Percentiles rank a stretch among this genome's conserved stretches.
Conservation (phyloP, 2,329 filamentous ascomycete species). For the Podosphaera fusca region DNA sequence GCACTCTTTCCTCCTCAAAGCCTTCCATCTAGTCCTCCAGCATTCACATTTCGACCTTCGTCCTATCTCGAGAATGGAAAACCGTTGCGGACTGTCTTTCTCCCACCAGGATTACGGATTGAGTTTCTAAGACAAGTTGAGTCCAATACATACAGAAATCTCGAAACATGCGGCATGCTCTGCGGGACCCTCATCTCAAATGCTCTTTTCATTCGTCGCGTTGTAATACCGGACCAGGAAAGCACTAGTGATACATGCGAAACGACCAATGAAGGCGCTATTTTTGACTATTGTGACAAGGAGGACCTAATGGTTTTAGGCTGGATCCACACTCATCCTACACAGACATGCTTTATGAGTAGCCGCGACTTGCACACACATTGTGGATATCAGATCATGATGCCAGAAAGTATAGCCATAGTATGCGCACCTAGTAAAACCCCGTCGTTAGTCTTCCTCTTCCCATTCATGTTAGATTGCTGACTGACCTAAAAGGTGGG, state of each 20-base stretch:
- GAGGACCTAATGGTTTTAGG: constrained; percentile 15
- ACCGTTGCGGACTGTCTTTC: constrained; percentile 67
- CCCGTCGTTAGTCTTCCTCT: constrained; percentile 34
- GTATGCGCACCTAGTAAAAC: constrained; percentile 72
- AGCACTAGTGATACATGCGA: constrained; percentile 87
- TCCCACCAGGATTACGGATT: constrained; percentile 51
- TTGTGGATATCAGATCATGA: constrained; percentile 83
- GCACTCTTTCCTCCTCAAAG: not conserved
- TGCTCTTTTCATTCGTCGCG: constrained; percentile 69
- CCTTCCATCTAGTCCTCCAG: constrained; percentile 1
- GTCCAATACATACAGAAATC: constrained; percentile 53
- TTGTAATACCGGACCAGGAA: constrained; percentile 79
- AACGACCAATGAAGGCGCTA: constrained; percentile 60
- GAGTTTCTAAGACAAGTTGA: constrained; percentile 53
- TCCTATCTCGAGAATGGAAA: constrained; percentile 78
- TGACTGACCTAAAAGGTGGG: constrained; percentile 35
- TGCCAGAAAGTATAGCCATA: constrained; percentile 88
- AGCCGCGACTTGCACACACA: constrained; percentile 85
- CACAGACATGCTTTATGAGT: constrained; percentile 95
- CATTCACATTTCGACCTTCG: constrained; percentile 57
- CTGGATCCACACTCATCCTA: constrained; percentile 96
- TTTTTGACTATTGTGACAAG: constrained; percentile 58
- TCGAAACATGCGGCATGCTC: constrained; percentile 89
- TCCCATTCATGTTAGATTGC: not conserved
- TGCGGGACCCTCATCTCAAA: constrained; percentile 82